phyloP scores from a whole-genome alignment of 805 yeast species.

The Kurtzmaniella fragi region DNA sequence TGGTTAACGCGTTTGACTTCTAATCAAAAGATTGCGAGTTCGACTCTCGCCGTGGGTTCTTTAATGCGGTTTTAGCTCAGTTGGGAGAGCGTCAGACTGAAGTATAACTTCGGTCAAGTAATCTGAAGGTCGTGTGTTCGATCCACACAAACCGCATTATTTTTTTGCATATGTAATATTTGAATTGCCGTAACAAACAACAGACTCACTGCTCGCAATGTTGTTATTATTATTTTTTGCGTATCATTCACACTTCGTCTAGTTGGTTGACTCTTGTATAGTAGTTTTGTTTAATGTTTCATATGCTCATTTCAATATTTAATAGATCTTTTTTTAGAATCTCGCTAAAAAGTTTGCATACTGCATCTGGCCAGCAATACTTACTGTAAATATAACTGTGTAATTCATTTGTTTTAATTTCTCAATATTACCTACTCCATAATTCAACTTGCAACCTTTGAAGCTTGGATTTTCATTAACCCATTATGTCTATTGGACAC shows the following conservation, averaged over 20 bases:
- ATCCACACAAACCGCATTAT: slow-evolving; percentile 24
- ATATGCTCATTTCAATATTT: background rate
- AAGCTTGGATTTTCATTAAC: no score
- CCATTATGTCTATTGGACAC: slow-evolving; percentile 10
- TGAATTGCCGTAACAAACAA: no score
- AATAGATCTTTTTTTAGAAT: background rate
- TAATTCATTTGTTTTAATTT: no score
- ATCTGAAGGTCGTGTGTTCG: slow-evolving; percentile 29
- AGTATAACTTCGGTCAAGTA: slow-evolving; percentile 20
- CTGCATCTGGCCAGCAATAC: background rate
- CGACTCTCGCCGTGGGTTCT: slow-evolving; percentile 49
- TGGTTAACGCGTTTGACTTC: slow-evolving; percentile 67
- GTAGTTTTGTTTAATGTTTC: no score
- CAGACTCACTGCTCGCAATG: no score
- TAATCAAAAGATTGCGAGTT: slow-evolving; percentile 63
- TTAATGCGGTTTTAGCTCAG: slow-evolving; percentile 29
- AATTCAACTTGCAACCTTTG: background rate
- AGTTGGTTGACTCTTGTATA: no score
- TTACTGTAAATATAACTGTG: background rate
- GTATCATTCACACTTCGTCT: no score
- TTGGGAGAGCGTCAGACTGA: slow-evolving; percentile 36
- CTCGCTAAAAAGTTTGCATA: slow-evolving; percentile 1
- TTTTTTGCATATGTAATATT: slow-evolving; percentile 5
- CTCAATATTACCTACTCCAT: no score
- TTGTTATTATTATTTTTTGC: no score